Conservation (phyloP, 495 filamentous ascomycete genomes). For the Amniculicola lignicola region DNA sequence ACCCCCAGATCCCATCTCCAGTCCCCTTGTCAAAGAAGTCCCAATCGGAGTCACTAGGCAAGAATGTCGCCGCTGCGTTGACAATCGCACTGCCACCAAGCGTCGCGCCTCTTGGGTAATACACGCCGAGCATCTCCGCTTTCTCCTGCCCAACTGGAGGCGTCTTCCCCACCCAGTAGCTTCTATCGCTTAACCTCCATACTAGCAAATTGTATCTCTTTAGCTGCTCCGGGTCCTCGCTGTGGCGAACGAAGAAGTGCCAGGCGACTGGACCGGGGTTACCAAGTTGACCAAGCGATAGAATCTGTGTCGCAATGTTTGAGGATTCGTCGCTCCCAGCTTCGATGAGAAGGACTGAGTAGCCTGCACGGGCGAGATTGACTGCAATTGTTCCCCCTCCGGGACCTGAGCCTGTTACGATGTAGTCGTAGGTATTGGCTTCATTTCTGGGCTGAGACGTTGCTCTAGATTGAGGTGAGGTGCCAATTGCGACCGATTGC, state of each 20-base stretch:
- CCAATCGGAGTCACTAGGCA: slow-evolving; percentile 45
- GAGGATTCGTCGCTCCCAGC: slow-evolving; percentile 15
- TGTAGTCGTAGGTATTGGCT: slow-evolving; percentile 15
- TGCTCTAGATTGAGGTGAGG: no score
- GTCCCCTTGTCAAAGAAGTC: slow-evolving; percentile 46
- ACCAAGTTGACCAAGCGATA: slow-evolving; percentile 2
- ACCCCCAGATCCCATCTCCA: slow-evolving; percentile 46
- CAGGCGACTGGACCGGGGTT: not conserved
- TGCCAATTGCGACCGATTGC: no score
- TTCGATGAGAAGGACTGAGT: slow-evolving; percentile 19
- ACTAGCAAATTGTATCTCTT: not conserved
- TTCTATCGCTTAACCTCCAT: not conserved
- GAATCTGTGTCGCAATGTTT: not conserved
- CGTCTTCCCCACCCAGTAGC: not conserved
- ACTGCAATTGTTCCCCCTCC: slow-evolving; percentile 21
- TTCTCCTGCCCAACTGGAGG: slow-evolving; percentile 35
- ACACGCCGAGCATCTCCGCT: slow-evolving; percentile 43
- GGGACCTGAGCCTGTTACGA: slow-evolving; percentile 16
- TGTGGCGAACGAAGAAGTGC: not conserved
- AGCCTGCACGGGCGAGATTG: slow-evolving; percentile 4
- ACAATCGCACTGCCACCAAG: slow-evolving; percentile 52
- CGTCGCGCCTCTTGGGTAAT: slow-evolving; percentile 47
- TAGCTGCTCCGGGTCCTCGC: not conserved
- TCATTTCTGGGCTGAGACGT: no score
- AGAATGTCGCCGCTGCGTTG: slow-evolving; percentile 46